Evolutionary conservation across 345 rosid species (phyloP).

Genomic region (Aegle marmelos): DNA sequence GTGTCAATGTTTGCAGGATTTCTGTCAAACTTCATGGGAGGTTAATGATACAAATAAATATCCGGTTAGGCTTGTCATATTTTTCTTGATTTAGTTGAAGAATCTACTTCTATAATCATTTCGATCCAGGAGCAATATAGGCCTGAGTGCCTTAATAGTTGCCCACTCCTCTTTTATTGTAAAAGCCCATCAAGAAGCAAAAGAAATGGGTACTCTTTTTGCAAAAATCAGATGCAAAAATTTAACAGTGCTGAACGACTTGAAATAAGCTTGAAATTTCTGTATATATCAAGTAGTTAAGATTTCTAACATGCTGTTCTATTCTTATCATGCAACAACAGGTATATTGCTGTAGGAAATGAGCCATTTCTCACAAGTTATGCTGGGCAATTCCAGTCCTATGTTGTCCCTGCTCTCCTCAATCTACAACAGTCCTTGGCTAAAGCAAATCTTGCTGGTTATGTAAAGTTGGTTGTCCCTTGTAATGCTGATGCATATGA

Average conservation of each 20-base stretch:
- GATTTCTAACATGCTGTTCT: constrained; percentile 2
- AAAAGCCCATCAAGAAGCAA: background rate
- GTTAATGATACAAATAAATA: background rate
- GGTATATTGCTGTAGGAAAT: constrained; percentile 93
- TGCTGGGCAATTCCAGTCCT: constrained; percentile 59
- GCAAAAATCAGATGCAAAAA: background rate
- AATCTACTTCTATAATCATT: background rate
- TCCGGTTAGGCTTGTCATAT: background rate
- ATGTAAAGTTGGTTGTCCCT: constrained; percentile 84
- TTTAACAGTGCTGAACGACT: background rate
- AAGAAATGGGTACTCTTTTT: background rate
- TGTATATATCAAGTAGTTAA: background rate
- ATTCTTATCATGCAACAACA: constrained; percentile 25
- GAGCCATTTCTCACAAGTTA: constrained; percentile 90
- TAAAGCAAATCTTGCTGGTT: constrained; percentile 75
- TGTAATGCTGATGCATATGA: constrained; percentile 97
- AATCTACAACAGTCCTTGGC: constrained; percentile 83
- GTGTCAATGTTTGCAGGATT: background rate
- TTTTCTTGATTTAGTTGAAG: background rate
- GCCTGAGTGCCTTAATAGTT: background rate
- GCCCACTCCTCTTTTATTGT: background rate
- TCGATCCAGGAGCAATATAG: background rate
- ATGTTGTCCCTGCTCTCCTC: constrained; percentile 75
- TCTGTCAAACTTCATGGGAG: background rate
- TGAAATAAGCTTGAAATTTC: background rate